Evolutionary conservation across 2,329 filamentous ascomycete genomes (phyloP).

Genomic region (Beauveria medogensis): DNA sequence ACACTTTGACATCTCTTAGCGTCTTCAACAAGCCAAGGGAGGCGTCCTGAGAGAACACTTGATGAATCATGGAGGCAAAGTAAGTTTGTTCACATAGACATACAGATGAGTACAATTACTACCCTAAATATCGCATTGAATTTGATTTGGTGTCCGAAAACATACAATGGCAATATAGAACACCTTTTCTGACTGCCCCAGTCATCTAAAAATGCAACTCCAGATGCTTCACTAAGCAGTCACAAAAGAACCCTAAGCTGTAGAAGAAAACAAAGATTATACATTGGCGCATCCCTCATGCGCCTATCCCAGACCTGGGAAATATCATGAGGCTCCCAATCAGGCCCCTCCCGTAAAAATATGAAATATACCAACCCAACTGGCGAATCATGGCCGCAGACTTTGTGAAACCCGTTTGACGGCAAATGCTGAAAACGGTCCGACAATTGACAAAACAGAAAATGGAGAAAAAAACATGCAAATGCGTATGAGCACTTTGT

Average conservation of each 20-base stretch:
- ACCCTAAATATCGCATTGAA: slow-evolving; percentile 1
- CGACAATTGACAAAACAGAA: not conserved
- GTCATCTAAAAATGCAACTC: slow-evolving; percentile 6
- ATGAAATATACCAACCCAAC: slow-evolving; percentile 7
- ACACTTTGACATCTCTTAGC: no score
- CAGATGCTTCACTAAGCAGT: slow-evolving; percentile 3
- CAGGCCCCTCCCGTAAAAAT: not conserved
- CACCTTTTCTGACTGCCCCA: not conserved
- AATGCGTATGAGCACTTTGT: slow-evolving; percentile 16
- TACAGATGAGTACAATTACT: not conserved
- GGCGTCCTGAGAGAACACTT: not conserved
- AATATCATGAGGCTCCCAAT: not conserved
- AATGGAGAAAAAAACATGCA: not conserved
- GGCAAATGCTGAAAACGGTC: not conserved
- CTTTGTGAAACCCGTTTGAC: not conserved
- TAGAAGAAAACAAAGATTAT: not conserved
- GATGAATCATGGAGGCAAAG: slow-evolving; percentile 5
- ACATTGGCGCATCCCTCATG: not conserved
- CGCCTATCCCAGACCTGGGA: not conserved
- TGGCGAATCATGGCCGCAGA: not conserved
- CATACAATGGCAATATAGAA: not conserved
- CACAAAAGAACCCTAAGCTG: not conserved
- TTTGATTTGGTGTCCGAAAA: not conserved
- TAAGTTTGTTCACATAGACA: no score
- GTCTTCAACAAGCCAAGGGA: no score